Conservation (phyloP, 2,329 filamentous ascomycete genomes). For the Ramularia collo-cygni region DNA sequence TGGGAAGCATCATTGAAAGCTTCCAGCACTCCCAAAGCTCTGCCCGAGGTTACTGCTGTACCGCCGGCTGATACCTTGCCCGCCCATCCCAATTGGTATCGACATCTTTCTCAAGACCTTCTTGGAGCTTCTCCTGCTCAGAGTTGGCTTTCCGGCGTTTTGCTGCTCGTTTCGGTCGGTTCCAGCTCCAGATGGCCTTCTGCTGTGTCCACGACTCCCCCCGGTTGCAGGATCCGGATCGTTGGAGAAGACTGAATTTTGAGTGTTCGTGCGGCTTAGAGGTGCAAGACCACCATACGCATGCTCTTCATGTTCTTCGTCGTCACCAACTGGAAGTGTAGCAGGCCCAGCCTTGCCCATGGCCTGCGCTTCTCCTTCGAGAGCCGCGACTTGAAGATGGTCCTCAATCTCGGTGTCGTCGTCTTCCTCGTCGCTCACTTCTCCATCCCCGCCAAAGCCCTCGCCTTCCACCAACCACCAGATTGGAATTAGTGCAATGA, state of each 20-base stretch:
- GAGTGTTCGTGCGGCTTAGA: conserved; percentile 29
- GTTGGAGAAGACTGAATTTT: conserved; percentile 22
- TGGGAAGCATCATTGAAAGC: conserved; percentile 13
- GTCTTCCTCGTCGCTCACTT: conserved; percentile 31
- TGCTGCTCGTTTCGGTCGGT: conserved; percentile 3
- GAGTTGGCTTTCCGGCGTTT: conserved; percentile 1
- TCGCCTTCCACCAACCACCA: conserved; percentile 70
- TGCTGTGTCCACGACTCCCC: conserved; percentile 6
- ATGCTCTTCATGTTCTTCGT: conserved; percentile 16
- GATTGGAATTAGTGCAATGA: conserved; percentile 62
- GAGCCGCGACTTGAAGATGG: conserved; percentile 9
- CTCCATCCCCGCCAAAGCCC: conserved; percentile 48
- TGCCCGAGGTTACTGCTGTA: conserved; percentile 42
- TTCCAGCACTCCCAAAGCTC: conserved; percentile 28
- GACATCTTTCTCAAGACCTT: conserved; percentile 35
- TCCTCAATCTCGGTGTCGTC: conserved; percentile 19
- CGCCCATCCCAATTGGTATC: conserved; percentile 41
- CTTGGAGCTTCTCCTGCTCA: conserved; percentile 23
- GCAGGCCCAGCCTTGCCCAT: conserved; percentile 13
- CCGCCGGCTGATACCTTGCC: conserved; percentile 35
- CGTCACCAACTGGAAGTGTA: conserved; percentile 13
- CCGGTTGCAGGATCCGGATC: conserved; percentile 16
- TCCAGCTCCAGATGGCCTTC: conserved; percentile 12
- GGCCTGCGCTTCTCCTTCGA: conserved; percentile 20
- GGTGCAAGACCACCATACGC: conserved; percentile 32